Conservation (phyloP, 306 rosid genomes). For the Dalbergia cultrata region DNA sequence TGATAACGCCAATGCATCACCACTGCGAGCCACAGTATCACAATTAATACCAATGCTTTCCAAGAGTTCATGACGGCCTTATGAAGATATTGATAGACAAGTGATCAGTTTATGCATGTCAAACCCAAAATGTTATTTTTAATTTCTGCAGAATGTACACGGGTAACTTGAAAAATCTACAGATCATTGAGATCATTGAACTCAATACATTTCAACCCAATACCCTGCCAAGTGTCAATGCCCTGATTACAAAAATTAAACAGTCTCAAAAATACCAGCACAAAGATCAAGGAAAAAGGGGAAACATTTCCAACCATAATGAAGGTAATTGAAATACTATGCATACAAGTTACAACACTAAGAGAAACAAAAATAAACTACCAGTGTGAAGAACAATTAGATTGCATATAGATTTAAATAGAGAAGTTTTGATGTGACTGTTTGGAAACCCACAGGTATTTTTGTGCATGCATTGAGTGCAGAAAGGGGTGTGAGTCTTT, state of each 20-base stretch:
- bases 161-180: neutral
- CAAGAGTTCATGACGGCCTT: slow-evolving; percentile 85
- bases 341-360: neutral
- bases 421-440: slow-evolving; percentile 4
- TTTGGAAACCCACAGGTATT: neutral
- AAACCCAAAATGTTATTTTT: neutral
- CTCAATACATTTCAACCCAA: slow-evolving; percentile 13
- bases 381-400: neutral
- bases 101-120: slow-evolving; percentile 26
- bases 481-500: neutral
- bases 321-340: neutral
- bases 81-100: slow-evolving; percentile 43
- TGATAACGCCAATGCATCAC: slow-evolving; percentile 78
- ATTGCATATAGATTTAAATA: slow-evolving; percentile 30
- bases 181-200: neutral
- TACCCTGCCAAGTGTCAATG: slow-evolving; percentile 5
- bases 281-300: neutral
- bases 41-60: slow-evolving; percentile 67
- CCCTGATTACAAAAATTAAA: neutral
- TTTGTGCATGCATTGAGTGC: neutral
- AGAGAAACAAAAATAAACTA: slow-evolving; percentile 23
- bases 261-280: slow-evolving; percentile 22
- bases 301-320: slow-evolving; percentile 8
- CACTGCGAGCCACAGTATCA: slow-evolving; percentile 74
- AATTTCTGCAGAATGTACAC: slow-evolving; percentile 5